Percentiles rank a stretch among this genome's conserved stretches.
Evolutionary conservation across 106 monocot species (phyloP).

Genomic region (Dioscorea alata): DNA sequence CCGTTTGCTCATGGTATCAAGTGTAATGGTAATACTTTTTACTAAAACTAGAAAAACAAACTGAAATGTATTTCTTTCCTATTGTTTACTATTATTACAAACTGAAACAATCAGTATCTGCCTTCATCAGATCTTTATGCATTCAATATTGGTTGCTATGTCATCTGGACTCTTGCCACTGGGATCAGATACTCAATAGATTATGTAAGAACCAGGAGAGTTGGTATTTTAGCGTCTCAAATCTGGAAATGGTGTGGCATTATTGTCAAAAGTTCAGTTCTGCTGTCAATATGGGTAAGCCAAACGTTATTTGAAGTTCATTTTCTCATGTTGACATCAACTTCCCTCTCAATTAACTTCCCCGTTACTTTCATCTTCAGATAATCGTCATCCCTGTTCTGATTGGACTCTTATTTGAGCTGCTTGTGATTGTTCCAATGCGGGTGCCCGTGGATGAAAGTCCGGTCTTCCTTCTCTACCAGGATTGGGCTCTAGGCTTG

Average conservation of each 20-base stretch:
- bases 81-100: too few species aligned
- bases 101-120: too few species aligned
- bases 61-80: too few species aligned
- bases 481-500: conserved; percentile 96
- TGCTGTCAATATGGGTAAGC: conserved; percentile 91
- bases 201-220: conserved; percentile 53
- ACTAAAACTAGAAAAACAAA: neutral
- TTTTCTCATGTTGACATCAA: too few species aligned
- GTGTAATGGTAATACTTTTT: conserved; percentile 73
- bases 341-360: neutral
- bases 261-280: conserved; percentile 74
- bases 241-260: conserved; percentile 80
- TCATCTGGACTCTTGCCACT: conserved; percentile 73
- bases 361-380: conserved; percentile 23
- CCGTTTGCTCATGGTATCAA: conserved; percentile 96
- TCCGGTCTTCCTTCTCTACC: conserved; percentile 93
- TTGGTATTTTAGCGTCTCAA: conserved; percentile 49
- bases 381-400: conserved; percentile 89
- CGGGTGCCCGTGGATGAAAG: conserved; percentile 96
- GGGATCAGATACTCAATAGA: conserved; percentile 66
- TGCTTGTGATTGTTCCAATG: conserved; percentile 91
- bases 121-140: conserved; percentile 75
- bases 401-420: conserved; percentile 93
- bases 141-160: conserved; percentile 88
- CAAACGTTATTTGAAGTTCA: neutral